Percentiles rank a stretch among this genome's conserved stretches.
Conservation (phyloP, 179 eudicot genomes). For the Nepenthes alata region DNA sequence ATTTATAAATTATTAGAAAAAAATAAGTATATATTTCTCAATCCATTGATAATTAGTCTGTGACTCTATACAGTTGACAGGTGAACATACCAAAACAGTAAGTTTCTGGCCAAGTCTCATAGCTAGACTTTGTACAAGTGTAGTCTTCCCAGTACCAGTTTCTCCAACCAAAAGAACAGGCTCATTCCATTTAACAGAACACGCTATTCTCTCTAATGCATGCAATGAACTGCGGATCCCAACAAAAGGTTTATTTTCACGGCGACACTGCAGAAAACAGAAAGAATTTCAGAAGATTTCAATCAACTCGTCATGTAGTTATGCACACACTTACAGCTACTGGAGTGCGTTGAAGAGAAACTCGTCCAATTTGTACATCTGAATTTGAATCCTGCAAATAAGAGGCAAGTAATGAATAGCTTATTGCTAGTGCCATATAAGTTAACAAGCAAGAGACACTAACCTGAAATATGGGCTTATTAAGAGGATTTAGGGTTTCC, state of each 20-base stretch:
- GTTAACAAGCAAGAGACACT: slow-evolving; percentile 1
- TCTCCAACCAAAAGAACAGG: slow-evolving; percentile 95
- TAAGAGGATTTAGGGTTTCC: slow-evolving; percentile 39
- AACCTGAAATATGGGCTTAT: slow-evolving; percentile 73
- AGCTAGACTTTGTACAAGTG: slow-evolving; percentile 87
- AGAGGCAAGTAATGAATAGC: slow-evolving; percentile 2
- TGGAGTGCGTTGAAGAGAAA: slow-evolving; percentile 33
- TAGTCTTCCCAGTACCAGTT: slow-evolving; percentile 98
- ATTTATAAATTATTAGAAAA: not conserved
- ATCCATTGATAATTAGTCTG: not conserved
- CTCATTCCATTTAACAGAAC: slow-evolving; percentile 77
- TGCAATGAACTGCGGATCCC: slow-evolving; percentile 59
- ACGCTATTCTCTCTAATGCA: slow-evolving; percentile 79
- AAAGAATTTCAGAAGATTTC: slow-evolving; percentile 1
- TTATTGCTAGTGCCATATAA: not conserved
- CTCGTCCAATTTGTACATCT: slow-evolving; percentile 61
- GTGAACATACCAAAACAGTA: slow-evolving; percentile 73
- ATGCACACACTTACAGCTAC: slow-evolving; percentile 34
- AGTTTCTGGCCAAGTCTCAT: slow-evolving; percentile 74
- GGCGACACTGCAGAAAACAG: slow-evolving; percentile 21
- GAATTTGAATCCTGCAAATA: slow-evolving; percentile 42
- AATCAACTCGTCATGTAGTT: slow-evolving; percentile 1
- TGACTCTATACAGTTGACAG: no score
- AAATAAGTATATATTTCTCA: not conserved
- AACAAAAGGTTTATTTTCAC: slow-evolving; percentile 53